A percentile compares a stretch with the other conserved stretches of the same genome.
Evolutionary conservation across 805 yeast genomes (phyloP).

Genomic region (Candida coleopterorum): DNA sequence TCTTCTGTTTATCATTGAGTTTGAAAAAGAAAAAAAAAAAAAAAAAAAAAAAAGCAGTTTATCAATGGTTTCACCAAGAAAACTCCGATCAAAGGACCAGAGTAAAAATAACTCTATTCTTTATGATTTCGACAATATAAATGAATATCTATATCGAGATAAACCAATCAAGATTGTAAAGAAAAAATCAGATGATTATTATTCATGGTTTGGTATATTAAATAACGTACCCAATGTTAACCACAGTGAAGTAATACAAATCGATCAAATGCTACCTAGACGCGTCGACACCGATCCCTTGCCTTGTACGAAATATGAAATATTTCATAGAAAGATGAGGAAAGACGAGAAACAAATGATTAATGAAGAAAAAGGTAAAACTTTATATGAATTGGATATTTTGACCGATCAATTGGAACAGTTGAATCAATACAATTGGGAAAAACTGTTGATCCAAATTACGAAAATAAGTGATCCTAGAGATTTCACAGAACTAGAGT

Average conservation of each 20-base stretch:
- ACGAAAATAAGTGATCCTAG: slow-evolving; percentile 46
- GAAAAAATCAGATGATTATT: neutral
- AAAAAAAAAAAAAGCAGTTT: too few species aligned
- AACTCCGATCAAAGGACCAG: slow-evolving; percentile 26
- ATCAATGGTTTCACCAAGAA: slow-evolving; percentile 7
- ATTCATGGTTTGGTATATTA: slow-evolving; percentile 1
- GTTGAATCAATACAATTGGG: slow-evolving; percentile 44
- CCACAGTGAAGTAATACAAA: neutral
- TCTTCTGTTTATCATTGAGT: neutral
- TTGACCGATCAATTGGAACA: slow-evolving; percentile 41
- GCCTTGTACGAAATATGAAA: slow-evolving; percentile 36
- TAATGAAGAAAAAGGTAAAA: slow-evolving; percentile 47
- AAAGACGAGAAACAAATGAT: slow-evolving; percentile 61
- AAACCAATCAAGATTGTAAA: slow-evolving; percentile 14
- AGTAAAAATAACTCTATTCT: slow-evolving; percentile 14
- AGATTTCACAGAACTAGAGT: slow-evolving; percentile 46
- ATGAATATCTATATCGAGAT: slow-evolving; percentile 19
- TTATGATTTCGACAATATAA: slow-evolving; percentile 32
- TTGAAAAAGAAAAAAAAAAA: neutral
- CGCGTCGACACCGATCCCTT: slow-evolving; percentile 35
- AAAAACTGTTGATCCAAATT: slow-evolving; percentile 37
- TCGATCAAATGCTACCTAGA: slow-evolving; percentile 14
- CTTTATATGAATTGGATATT: slow-evolving; percentile 54
- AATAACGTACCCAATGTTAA: neutral
- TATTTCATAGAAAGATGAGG: slow-evolving; percentile 56